Base-by-base conservation (phyloP, 306 rosid species). In the Citrullus amarus region DNA sequence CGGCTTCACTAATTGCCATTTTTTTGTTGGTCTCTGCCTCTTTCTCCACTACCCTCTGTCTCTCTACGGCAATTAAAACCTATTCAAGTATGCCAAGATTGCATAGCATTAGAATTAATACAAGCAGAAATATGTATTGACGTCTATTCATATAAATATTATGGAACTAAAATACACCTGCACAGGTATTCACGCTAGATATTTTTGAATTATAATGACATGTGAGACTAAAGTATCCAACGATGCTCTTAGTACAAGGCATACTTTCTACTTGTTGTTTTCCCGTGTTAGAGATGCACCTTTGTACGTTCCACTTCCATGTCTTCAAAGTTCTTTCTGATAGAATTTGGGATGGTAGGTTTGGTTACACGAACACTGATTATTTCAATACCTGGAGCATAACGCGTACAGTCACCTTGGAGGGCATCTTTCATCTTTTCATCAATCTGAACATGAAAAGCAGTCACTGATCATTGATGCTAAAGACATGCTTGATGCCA, bases 301-400 rank as follows among this genome's bases (percentile, higher is more conserved):
- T 92, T 95, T 62, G 97, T 95, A 30, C 97, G 97, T 80, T 92
- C 99, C 83, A 92, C 97, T 81, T 92, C 99, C 99, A 92, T 95
- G 82, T 89, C 92, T 80, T 91, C 91, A 18, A 91, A 95, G 82
- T 92, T 92, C 66, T 86, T 82, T 81, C 90, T 87, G 78, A 92
- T 88, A 62, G 89, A 89, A 1, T 86, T 86, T 6, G 99, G 99
- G 87, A 95, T 95, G 9, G 86, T 86, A 16, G 97, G 97, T 82
- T 95, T 95, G 63, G 97, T 95, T 72, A 92, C 92, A 48, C 96
- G 96, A 43, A 95, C 99, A 34, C 89, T 88, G 63, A 95, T 81
- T 46, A 95, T 89, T 85, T 95, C 97, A 78, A 95, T 92, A 22
- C 99, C 99, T 0, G 92, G 96, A 72, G 99, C 99, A 89, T 95